A percentile compares a stretch with the other conserved stretches of the same genome.
Conservation (phyloP, 495 filamentous ascomycete genomes). For the Penicillium paxilli region DNA sequence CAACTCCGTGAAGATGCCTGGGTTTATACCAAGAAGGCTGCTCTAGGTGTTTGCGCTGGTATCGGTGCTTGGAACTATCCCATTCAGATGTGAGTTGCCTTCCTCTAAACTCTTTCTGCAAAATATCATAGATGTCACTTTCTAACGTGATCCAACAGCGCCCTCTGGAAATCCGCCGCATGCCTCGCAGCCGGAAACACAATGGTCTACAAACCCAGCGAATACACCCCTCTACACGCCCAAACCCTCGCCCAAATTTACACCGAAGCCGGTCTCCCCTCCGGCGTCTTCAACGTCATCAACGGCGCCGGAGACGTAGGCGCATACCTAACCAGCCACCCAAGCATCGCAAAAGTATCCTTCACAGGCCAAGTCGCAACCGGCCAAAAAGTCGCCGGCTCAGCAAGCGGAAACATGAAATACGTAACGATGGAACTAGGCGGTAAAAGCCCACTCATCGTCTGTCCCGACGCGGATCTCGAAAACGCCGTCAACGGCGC, state of each 20-base stretch:
- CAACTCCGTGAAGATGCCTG: slow-evolving; percentile 68
- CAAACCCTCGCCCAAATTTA: slow-evolving; percentile 69
- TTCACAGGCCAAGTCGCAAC: slow-evolving; percentile 84
- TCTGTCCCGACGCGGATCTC: slow-evolving; percentile 70
- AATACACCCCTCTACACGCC: slow-evolving; percentile 75
- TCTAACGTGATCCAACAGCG: slow-evolving; percentile 36
- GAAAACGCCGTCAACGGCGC: slow-evolving; percentile 76
- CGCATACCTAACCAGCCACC: slow-evolving; percentile 65
- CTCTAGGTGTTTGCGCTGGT: slow-evolving; percentile 73
- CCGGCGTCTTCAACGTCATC: slow-evolving; percentile 80
- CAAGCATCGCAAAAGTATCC: slow-evolving; percentile 72
- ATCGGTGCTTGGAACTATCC: slow-evolving; percentile 88
- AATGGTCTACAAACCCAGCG: slow-evolving; percentile 85
- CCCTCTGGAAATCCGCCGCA: slow-evolving; percentile 81
- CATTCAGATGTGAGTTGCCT: slow-evolving; percentile 64
- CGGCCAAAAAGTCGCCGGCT: slow-evolving; percentile 69
- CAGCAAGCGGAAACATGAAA: slow-evolving; percentile 75
- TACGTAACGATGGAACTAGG: slow-evolving; percentile 85
- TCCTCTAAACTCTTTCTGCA: neutral
- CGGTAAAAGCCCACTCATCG: slow-evolving; percentile 72
- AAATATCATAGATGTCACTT: neutral
- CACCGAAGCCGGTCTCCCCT: slow-evolving; percentile 69
- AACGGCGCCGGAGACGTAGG: slow-evolving; percentile 74
- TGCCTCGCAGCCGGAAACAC: slow-evolving; percentile 82
- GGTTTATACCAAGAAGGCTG: slow-evolving; percentile 73